Evolutionary conservation across 2,329 filamentous ascomycete species (phyloP), one percentile per base, ranked within the genome.

Genomic region (Apiospora marii): DNA sequence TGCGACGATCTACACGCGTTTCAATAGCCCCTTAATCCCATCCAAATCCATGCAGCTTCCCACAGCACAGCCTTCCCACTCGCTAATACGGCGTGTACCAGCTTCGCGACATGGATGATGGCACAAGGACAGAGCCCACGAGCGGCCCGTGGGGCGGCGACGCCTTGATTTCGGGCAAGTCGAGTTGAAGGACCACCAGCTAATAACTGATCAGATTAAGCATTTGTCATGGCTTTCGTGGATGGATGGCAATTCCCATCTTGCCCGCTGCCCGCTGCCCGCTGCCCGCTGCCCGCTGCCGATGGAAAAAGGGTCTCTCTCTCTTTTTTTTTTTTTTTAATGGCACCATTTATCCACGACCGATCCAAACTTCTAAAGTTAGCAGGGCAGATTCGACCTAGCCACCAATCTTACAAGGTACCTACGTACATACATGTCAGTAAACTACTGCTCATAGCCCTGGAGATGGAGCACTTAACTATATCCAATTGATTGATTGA

Each of bases 11-110:
- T 64, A 41, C 58, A 64, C 58, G 58, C 58, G 58, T 64, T 64
- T 64, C 58, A 64, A 64, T 37, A 37, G 22, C 34, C 58, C 58
- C 58, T 64, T 64, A 64, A 64, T 64, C 58, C 58, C 58, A 64
- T 41, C 34, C 34, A 61, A 41, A 64, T 64, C 58, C 58, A 64
- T 64, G 58, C 34, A 64, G 58, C 58, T 51, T n/a, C 19, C 19
- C 19, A 41, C 53, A 41, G 34, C 58, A 64, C 58, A 41, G 58
- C 58, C 58, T 41, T 64, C 53, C 53, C 14, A 12, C n/a, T 34
- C 22, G n/a, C 49, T 16, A 53, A 48, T 48, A 8, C 19, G 19
- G 46, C 46, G 24, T 41, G 49, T 53, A 27, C 49, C 27, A 34
- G 16, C 53, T 61, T 61, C 27, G 53, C 53, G 53, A 61, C 53